A percentile compares a stretch with the other conserved stretches of the same genome.
phyloP scores from a whole-genome alignment of 306 rosid genomes.

The Corylus americana region DNA sequence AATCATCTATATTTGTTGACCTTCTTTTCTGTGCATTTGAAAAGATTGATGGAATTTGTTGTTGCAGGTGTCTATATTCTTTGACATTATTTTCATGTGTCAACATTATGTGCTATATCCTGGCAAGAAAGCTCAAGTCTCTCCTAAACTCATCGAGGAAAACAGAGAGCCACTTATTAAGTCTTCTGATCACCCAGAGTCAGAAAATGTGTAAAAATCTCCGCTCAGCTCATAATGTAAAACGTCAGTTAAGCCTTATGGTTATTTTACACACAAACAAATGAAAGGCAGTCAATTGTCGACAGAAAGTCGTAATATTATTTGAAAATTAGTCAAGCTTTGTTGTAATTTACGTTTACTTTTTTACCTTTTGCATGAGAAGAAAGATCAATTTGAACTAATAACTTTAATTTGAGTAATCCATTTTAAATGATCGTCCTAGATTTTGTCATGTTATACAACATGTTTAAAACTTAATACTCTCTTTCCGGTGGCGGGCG shows the following conservation, averaged over 20 bases:
- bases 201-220: conserved; percentile 35
- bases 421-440: too few species aligned
- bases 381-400: not conserved
- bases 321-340: not conserved
- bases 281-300: not conserved
- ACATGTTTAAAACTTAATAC: too few species aligned
- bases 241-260: not conserved
- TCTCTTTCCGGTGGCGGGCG: too few species aligned
- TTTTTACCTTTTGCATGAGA: not conserved
- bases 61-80: conserved; percentile 15
- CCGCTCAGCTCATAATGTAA: conserved; percentile 9
- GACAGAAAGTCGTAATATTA: not conserved
- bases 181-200: conserved; percentile 21
- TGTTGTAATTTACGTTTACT: not conserved
- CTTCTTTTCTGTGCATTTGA: not conserved
- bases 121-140: not conserved
- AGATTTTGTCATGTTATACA: too few species aligned
- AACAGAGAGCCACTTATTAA: conserved; percentile 31
- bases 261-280: not conserved
- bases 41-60: not conserved
- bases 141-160: conserved; percentile 11
- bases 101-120: conserved; percentile 41
- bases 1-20: not conserved
- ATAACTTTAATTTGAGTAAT: too few species aligned
- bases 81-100: conserved; percentile 38